Base-by-base conservation (phyloP, 495 filamentous ascomycete species). In the Hyphodiscus hymeniophilus region DNA sequence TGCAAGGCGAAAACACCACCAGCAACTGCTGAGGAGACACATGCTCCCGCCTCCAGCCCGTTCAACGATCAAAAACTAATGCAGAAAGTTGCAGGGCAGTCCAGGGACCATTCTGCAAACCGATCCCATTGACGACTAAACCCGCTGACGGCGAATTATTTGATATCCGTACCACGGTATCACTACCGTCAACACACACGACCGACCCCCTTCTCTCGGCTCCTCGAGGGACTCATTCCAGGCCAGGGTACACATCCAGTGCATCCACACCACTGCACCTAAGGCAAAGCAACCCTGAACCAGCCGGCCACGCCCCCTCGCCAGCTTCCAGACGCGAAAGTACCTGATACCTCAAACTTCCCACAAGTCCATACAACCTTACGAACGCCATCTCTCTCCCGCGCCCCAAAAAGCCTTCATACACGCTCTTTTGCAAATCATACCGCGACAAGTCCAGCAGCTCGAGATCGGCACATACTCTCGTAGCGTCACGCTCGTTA, bases 401-500 rank as follows among this genome's bases (percentile, higher is more conserved):
- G 31, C 26, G 12, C 46, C 41, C 45, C 48, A 35, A 42, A n/a
- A 44, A 50, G 51, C 55, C 47, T 21, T 48, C 55, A 58, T 36
- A 51, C 56, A 55, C 56, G 38, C 49, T 55, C 56, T 49, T 59
- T 56, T 52, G 36, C 52, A 43, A 43, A 45, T 47, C 56, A 42
- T 22, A 45, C 47, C 38, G 35, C 47, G 24, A 20, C 30, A 23
- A 7, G 32, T 32, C 41, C 45, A 33, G 48, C 56, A 33, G 51
- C 52, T 49, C 15, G 50, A 48, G 49, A 45, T 52, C 54, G 50
- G 31, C 55, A 41, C 17, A 32, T 42, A 42, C 51, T 52, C 51
- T 52, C n/a, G 43, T 42, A 44, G 51, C 52, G 56, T 52, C 49
- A 55, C 56, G 51, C 56, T 59, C 56, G 56, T 59, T 59, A 52